A percentile compares a stretch with the other conserved stretches of the same genome.
Conservation (phyloP, 2,329 filamentous ascomycete genomes). For the Bimuria novae-zelandiae region DNA sequence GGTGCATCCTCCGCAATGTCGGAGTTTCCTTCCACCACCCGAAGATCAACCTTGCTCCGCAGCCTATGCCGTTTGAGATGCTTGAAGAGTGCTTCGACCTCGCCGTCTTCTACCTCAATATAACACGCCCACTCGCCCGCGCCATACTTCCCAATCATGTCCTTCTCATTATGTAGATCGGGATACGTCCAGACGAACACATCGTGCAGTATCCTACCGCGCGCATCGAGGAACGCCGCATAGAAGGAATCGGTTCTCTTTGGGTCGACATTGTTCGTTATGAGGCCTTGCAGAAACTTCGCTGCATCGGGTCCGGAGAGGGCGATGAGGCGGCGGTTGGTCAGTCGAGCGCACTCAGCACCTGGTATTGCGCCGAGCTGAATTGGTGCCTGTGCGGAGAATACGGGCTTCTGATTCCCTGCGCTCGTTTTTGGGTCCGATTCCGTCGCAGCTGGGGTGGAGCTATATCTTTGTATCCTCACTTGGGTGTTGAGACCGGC, state of each 20-base stretch:
- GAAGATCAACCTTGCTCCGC: constrained; percentile 73
- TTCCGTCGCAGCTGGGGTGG: constrained; percentile 26
- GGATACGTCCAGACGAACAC: constrained; percentile 74
- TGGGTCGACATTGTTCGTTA: constrained; percentile 72
- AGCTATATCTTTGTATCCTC: not conserved
- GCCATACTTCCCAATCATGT: constrained; percentile 30
- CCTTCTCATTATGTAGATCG: constrained; percentile 20
- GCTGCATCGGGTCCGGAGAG: constrained; percentile 78
- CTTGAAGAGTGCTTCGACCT: constrained; percentile 65
- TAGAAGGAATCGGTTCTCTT: constrained; percentile 57
- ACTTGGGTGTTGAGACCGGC: not conserved
- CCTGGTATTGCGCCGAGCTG: constrained; percentile 40
- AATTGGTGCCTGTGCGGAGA: constrained; percentile 24
- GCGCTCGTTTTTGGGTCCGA: not conserved
- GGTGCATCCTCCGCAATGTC: not conserved
- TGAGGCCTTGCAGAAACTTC: constrained; percentile 85
- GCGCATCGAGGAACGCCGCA: constrained; percentile 81
- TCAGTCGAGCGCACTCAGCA: constrained; percentile 59
- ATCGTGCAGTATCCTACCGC: constrained; percentile 82
- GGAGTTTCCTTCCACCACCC: constrained; percentile 59
- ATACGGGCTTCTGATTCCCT: not conserved
- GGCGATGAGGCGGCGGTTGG: constrained; percentile 78
- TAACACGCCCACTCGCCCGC: constrained; percentile 63
- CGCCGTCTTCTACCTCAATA: constrained; percentile 77
- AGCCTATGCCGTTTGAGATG: constrained; percentile 87